Evolutionary conservation across 495 filamentous ascomycete species (phyloP).

Genomic region (Friedmanniomyces endolithicus): DNA sequence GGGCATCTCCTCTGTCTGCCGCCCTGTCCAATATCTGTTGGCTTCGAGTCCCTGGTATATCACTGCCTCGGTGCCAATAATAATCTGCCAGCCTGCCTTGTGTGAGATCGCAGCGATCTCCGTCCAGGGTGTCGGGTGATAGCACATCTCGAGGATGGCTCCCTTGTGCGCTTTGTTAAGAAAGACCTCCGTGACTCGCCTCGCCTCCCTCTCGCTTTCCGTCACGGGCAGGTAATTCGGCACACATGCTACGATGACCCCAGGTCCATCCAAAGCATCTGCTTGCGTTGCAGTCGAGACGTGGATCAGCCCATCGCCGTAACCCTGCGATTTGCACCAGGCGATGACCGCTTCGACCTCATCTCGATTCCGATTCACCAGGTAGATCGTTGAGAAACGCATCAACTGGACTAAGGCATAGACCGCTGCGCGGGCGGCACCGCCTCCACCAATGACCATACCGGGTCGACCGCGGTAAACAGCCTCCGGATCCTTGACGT

Average conservation of each 20-base stretch:
- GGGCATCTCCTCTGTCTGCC: slow-evolving; percentile 31
- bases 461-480: slow-evolving; percentile 44
- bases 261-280: slow-evolving; percentile 41
- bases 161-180: slow-evolving; percentile 42
- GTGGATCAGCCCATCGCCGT: slow-evolving; percentile 40
- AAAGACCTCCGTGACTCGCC: slow-evolving; percentile 45
- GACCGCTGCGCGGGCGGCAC: slow-evolving; percentile 50
- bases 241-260: slow-evolving; percentile 52
- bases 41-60: slow-evolving; percentile 68
- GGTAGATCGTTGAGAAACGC: slow-evolving; percentile 51
- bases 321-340: slow-evolving; percentile 42
- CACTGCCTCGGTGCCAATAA: slow-evolving; percentile 57
- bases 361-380: slow-evolving; percentile 51
- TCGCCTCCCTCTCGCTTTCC: slow-evolving; percentile 42
- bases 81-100: slow-evolving; percentile 52
- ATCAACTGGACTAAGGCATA: slow-evolving; percentile 57
- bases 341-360: slow-evolving; percentile 53
- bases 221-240: slow-evolving; percentile 57
- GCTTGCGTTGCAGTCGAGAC: slow-evolving; percentile 47
- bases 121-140: slow-evolving; percentile 58
- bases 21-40: slow-evolving; percentile 42
- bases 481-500: slow-evolving; percentile 34
- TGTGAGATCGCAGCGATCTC: slow-evolving; percentile 46
- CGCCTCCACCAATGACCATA: slow-evolving; percentile 54
- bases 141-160: slow-evolving; percentile 67